These are phyloP conservation scores for Beauveria sp. DNA, from an alignment of 2,329 filamentous ascomycete species.

Conservation along the genomic window DNA sequence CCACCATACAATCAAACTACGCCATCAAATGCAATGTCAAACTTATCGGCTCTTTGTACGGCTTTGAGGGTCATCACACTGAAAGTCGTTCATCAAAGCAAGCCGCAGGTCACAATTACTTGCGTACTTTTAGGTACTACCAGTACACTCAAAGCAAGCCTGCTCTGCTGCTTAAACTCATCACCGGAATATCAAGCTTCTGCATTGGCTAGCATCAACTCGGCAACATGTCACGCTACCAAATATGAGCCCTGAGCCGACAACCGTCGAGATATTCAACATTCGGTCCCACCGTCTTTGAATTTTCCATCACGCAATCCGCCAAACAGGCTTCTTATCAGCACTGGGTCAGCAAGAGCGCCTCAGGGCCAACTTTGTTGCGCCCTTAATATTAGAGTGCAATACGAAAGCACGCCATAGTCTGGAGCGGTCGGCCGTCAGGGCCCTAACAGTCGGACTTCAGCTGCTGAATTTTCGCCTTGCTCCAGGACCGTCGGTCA, in stretches of 20 bases:
- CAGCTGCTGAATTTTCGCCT: background rate
- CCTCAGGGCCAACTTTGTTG: background rate
- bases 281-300: background rate
- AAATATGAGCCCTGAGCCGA: background rate
- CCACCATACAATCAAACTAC: background rate
- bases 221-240: background rate
- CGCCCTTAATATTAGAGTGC: background rate
- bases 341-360: background rate
- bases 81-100: no score
- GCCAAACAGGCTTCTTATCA: background rate
- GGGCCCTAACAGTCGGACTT: background rate
- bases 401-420: constrained; percentile 1
- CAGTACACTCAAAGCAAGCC: background rate
- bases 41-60: background rate
- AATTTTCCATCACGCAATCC: background rate
- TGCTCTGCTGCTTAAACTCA: background rate
- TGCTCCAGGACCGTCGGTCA: background rate
- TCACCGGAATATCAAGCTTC: background rate
- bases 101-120: no score
- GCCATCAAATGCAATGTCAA: background rate
- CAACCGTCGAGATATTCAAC: background rate
- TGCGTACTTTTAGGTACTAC: no score
- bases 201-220: background rate
- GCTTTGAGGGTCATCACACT: no score
- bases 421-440: constrained; percentile 1